Percentiles rank a stretch among this genome's conserved stretches.
These are phyloP conservation scores for Pichia cephalocereana DNA, from an alignment of 805 yeast species.

Conservation along the genomic window DNA sequence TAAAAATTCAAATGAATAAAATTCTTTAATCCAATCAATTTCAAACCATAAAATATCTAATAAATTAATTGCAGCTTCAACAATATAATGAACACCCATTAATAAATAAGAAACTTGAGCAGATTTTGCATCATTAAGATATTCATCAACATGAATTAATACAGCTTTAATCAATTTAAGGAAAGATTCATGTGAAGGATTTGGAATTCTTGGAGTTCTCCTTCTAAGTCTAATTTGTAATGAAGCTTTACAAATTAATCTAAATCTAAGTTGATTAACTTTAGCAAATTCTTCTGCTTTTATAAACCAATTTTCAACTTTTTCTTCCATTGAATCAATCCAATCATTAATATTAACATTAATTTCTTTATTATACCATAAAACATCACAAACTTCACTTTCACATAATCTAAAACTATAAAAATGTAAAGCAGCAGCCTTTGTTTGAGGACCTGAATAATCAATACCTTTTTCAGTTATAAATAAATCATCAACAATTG, in stretches of 20 bases:
- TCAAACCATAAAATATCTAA: slow-evolving; percentile 11
- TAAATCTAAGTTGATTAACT: slow-evolving; percentile 9
- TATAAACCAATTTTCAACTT: slow-evolving; percentile 8
- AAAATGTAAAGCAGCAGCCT: slow-evolving; percentile 11
- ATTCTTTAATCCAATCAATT: slow-evolving; percentile 9
- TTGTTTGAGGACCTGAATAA: slow-evolving; percentile 10
- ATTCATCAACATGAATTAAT: slow-evolving; percentile 6
- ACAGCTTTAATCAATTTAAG: slow-evolving; percentile 3
- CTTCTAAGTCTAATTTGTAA: slow-evolving; percentile 7
- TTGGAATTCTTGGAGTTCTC: slow-evolving; percentile 9
- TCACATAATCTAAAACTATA: slow-evolving; percentile 8
- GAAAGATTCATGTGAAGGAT: slow-evolving; percentile 2
- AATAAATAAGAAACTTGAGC: slow-evolving; percentile 9
- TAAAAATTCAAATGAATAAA: slow-evolving; percentile 3
- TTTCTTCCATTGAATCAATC: slow-evolving; percentile 4
- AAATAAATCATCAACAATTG: slow-evolving; percentile 8
- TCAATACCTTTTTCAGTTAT: slow-evolving; percentile 9
- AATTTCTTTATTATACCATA: slow-evolving; percentile 9
- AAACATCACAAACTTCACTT: slow-evolving; percentile 10
- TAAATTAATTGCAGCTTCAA: slow-evolving; percentile 6
- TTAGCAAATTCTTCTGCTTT: slow-evolving; percentile 11
- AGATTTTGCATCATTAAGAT: slow-evolving; percentile 5
- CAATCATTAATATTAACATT: slow-evolving; percentile 2
- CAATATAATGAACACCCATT: slow-evolving; percentile 8
- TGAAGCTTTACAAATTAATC: slow-evolving; percentile 9